Percentiles rank a stretch among this genome's conserved stretches.
Evolutionary conservation across 2,329 filamentous ascomycete species (phyloP).

Genomic region (Fusarium devonianum): DNA sequence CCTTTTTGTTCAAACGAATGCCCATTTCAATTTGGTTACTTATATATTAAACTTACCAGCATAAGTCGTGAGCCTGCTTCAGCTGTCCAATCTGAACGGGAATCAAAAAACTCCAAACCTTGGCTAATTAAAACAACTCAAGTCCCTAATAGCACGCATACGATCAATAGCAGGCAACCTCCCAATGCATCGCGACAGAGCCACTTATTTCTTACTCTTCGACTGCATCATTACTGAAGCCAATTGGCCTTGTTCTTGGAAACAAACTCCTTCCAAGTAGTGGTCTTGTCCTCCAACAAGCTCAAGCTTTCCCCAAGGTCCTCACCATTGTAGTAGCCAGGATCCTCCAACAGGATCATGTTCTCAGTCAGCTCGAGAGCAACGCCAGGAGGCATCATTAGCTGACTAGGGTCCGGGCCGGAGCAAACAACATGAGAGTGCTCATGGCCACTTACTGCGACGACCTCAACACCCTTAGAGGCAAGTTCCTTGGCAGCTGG

Average conservation of each 20-base stretch:
- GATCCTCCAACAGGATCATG: constrained; percentile 51
- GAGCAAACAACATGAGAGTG: background rate
- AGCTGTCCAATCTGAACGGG: too few species aligned
- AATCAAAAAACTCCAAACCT: too few species aligned
- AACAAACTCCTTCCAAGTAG: constrained; percentile 50
- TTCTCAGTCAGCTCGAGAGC: constrained; percentile 53
- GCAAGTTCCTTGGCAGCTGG: constrained; percentile 49
- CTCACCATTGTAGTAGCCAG: constrained; percentile 51
- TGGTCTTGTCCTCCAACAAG: constrained; percentile 48
- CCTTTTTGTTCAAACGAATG: too few species aligned
- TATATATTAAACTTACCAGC: too few species aligned
- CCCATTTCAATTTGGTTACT: too few species aligned
- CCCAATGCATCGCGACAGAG: too few species aligned
- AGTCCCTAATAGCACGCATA: too few species aligned
- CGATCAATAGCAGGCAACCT: background rate
- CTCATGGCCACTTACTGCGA: constrained; percentile 47
- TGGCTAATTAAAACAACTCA: too few species aligned
- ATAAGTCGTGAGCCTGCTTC: too few species aligned
- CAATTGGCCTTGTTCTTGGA: constrained; percentile 44
- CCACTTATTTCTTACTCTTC: too few species aligned
- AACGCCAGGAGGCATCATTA: constrained; percentile 35
- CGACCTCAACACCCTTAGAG: constrained; percentile 53
- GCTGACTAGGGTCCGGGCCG: constrained; percentile 12
- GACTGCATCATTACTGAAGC: too few species aligned
- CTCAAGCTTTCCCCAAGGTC: constrained; percentile 43